Percentiles rank a stretch among this genome's conserved stretches.
Conservation (phyloP, 192 early-diverging fungal species). For the Backusella morwellensis region DNA sequence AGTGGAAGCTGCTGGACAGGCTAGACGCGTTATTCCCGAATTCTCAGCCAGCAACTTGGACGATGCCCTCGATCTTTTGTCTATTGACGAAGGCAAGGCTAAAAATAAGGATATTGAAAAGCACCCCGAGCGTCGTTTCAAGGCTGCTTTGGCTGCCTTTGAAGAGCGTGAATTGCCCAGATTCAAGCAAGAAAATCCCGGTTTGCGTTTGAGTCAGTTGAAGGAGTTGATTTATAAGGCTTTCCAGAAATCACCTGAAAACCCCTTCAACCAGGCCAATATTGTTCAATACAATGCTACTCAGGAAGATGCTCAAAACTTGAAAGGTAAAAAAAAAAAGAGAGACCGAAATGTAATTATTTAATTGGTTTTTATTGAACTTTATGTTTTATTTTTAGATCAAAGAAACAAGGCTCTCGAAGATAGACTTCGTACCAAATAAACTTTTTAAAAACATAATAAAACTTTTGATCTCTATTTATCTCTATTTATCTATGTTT, state of each 20-base stretch:
- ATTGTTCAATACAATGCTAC: constrained; percentile 72
- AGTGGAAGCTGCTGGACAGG: constrained; percentile 39
- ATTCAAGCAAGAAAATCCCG: constrained; percentile 79
- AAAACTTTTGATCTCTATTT: background rate
- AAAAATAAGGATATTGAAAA: constrained; percentile 66
- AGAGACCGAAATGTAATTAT: background rate
- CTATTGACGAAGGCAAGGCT: constrained; percentile 26
- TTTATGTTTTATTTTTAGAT: background rate
- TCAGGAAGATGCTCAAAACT: constrained; percentile 44
- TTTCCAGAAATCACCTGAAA: constrained; percentile 75
- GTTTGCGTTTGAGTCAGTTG: constrained; percentile 73
- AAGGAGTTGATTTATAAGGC: constrained; percentile 81
- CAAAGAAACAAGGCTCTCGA: background rate
- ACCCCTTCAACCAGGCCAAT: constrained; percentile 75
- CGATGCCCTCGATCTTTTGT: constrained; percentile 78
- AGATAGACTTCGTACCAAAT: constrained; percentile 18
- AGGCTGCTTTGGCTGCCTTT: constrained; percentile 71
- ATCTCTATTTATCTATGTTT: background rate
- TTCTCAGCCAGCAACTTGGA: constrained; percentile 84
- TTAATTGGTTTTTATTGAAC: background rate
- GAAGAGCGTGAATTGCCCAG: constrained; percentile 69
- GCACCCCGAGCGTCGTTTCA: constrained; percentile 86
- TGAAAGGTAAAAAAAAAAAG: constrained; percentile 11
- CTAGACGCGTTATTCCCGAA: constrained; percentile 56
- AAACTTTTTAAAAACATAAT: background rate